Conservation (phyloP, 2,329 filamentous ascomycete species). For the Cladophialophora yegresii region DNA sequence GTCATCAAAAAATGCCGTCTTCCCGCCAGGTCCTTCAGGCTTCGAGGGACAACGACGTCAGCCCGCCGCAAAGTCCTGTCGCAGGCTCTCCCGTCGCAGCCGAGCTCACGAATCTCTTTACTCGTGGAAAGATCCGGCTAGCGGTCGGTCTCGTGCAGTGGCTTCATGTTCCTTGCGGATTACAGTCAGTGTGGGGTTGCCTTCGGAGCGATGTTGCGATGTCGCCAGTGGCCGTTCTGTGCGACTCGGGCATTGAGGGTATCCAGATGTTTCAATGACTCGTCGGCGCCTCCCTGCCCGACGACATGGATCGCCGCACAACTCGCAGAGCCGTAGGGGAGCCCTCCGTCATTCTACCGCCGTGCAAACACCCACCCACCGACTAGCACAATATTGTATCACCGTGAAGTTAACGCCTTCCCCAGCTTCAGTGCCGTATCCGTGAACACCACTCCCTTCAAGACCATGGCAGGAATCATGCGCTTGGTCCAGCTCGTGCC, state of each 20-base stretch:
- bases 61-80: slow-evolving; percentile 16
- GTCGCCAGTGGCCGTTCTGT: slow-evolving; percentile 14
- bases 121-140: slow-evolving; percentile 19
- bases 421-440: slow-evolving; percentile 1
- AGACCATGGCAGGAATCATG: slow-evolving; percentile 10
- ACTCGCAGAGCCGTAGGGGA: background rate
- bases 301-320: background rate
- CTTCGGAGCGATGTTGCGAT: slow-evolving; percentile 1
- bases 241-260: slow-evolving; percentile 14
- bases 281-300: slow-evolving; percentile 4
- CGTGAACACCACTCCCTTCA: slow-evolving; percentile 3
- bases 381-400: background rate
- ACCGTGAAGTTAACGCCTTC: background rate
- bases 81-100: slow-evolving; percentile 6
- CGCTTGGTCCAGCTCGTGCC: slow-evolving; percentile 3
- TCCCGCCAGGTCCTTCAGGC: background rate
- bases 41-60: slow-evolving; percentile 22
- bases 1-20: background rate
- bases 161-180: slow-evolving; percentile 21
- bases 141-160: slow-evolving; percentile 25
- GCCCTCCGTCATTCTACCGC: background rate
- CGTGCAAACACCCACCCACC: background rate
- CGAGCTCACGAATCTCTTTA: slow-evolving; percentile 17
- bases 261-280: slow-evolving; percentile 14
- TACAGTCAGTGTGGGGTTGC: slow-evolving; percentile 24